These are phyloP conservation scores for Salvia miltiorrhiza DNA, from an alignment of 257 asterid species.

Conservation along the genomic window DNA sequence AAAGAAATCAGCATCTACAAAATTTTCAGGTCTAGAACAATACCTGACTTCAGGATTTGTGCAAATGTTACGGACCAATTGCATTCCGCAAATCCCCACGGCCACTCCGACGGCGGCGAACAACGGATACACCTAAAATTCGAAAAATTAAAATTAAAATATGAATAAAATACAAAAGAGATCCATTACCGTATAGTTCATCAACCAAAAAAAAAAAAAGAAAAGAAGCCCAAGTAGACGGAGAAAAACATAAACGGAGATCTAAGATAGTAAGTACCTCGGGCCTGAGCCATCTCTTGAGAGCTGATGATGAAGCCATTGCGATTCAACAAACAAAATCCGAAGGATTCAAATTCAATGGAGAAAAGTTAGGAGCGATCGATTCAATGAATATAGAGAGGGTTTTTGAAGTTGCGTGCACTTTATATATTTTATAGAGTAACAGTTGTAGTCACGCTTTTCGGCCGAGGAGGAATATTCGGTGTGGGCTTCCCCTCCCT, in stretches of 20 bases:
- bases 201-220: background rate
- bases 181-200: constrained; percentile 12
- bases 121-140: constrained; percentile 69
- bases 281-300: constrained; percentile 87
- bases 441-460: background rate
- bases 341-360: background rate
- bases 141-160: background rate
- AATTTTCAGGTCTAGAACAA: background rate
- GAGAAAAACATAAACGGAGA: constrained; percentile 10
- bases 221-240: background rate
- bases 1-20: background rate
- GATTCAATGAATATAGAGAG: background rate
- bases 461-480: constrained; percentile 21
- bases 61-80: constrained; percentile 72
- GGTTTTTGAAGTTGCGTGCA: constrained; percentile 6
- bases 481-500: constrained; percentile 3
- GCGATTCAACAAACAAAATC: background rate
- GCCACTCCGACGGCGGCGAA: constrained; percentile 86
- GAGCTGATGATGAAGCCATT: constrained; percentile 60
- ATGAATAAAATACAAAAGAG: constrained; percentile 28
- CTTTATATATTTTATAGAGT: background rate
- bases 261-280: constrained; percentile 51
- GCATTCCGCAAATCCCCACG: constrained; percentile 88
- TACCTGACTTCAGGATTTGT: constrained; percentile 96
- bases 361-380: background rate